phyloP scores from a whole-genome alignment of 2,329 filamentous ascomycete genomes.

The Zymoseptoria pseudotritici region DNA sequence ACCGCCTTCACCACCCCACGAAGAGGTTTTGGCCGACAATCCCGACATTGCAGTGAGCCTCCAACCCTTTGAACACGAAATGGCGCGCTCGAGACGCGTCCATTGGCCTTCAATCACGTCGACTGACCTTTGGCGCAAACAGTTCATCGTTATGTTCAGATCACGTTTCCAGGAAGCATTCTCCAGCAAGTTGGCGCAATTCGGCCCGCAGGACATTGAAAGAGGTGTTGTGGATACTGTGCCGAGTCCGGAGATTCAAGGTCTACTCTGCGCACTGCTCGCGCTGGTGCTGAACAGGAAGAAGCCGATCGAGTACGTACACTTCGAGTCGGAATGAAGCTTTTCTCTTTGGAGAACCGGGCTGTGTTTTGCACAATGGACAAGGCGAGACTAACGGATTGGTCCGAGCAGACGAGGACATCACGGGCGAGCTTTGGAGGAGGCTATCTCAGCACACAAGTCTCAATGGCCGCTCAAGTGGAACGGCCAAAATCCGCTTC shows the following conservation, averaged over 20 bases:
- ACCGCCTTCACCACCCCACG: constrained; percentile 80
- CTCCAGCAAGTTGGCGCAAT: constrained; percentile 76
- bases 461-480: constrained; percentile 82
- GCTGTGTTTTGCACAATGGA: neutral
- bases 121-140: constrained; percentile 39
- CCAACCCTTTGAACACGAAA: constrained; percentile 18
- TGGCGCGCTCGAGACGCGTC: constrained; percentile 26
- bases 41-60: constrained; percentile 80
- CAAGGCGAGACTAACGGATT: constrained; percentile 25
- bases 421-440: constrained; percentile 86
- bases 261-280: constrained; percentile 80
- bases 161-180: constrained; percentile 87
- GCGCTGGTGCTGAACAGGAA: constrained; percentile 89
- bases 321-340: constrained; percentile 7
- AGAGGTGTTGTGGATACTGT: constrained; percentile 68
- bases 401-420: constrained; percentile 65
- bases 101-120: constrained; percentile 14
- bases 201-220: constrained; percentile 93
- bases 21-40: constrained; percentile 84
- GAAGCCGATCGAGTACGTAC: constrained; percentile 91
- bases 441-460: constrained; percentile 78
- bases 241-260: constrained; percentile 79
- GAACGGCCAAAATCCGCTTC: constrained; percentile 75
- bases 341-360: neutral
- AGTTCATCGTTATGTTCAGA: constrained; percentile 99